phyloP scores from a whole-genome alignment of 2,329 filamentous ascomycete genomes.

The Alternaria sp. region DNA sequence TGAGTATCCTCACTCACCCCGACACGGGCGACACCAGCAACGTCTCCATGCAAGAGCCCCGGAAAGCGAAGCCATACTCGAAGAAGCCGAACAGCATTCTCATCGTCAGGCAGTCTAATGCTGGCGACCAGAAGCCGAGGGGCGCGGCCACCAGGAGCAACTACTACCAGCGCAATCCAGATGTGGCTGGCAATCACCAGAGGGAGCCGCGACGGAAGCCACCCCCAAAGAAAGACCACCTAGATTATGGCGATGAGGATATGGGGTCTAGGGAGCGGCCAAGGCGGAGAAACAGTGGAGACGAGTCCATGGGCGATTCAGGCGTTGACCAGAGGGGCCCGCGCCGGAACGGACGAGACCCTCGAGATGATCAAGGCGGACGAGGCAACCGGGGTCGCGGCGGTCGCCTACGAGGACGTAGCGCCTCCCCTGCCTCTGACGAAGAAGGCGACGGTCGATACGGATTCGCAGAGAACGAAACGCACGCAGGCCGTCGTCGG shows the following conservation, averaged over 20 bases:
- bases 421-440: constrained; percentile 63
- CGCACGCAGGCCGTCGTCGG: constrained; percentile 56
- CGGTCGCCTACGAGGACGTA: constrained; percentile 66
- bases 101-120: constrained; percentile 75
- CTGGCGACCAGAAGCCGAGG: constrained; percentile 78
- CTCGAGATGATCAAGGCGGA: constrained; percentile 28
- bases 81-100: constrained; percentile 74
- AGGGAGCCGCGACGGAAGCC: constrained; percentile 62
- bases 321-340: constrained; percentile 37
- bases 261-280: constrained; percentile 28
- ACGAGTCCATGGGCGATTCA: constrained; percentile 80
- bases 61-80: constrained; percentile 72
- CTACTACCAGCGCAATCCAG: constrained; percentile 91
- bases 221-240: constrained; percentile 34
- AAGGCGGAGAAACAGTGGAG: constrained; percentile 60
- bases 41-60: constrained; percentile 64
- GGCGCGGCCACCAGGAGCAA: constrained; percentile 82
- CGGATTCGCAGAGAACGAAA: constrained; percentile 59
- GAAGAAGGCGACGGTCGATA: constrained; percentile 59
- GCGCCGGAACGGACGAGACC: constrained; percentile 34
- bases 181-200: constrained; percentile 74
- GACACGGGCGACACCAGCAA: constrained; percentile 56
- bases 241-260: constrained; percentile 46
- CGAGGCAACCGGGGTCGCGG: constrained; percentile 30
- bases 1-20: constrained; percentile 61